These are phyloP conservation scores for Botrytis hyacinthi DNA, from an alignment of 2,329 filamentous ascomycete genomes.

Conservation along the genomic window DNA sequence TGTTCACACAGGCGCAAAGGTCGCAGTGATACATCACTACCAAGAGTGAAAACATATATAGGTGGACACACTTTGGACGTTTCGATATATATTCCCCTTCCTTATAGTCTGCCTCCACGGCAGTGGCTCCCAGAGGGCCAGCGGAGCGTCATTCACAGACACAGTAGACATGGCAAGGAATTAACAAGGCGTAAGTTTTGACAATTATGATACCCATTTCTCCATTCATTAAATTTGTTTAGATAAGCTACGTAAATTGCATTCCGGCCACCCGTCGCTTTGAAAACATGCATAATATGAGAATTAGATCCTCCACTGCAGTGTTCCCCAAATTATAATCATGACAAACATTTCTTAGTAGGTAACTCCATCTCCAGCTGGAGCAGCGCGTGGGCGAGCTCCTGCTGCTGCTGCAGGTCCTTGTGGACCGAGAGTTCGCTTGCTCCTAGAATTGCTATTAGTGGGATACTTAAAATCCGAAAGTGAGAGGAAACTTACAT, in stretches of 20 bases:
- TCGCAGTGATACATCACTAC: background rate
- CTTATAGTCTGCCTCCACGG: background rate
- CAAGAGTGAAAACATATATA: background rate
- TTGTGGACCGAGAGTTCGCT: conserved; percentile 22
- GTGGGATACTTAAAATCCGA: conserved; percentile 15
- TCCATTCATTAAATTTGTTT: conserved; percentile 9
- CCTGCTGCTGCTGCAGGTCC: conserved; percentile 26
- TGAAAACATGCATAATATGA: background rate
- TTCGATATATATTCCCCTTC: background rate
- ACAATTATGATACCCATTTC: conserved; percentile 30
- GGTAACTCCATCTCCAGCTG: conserved; percentile 28
- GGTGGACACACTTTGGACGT: background rate
- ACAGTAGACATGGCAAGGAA: background rate
- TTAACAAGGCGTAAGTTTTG: conserved; percentile 21
- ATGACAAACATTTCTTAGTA: conserved; percentile 21
- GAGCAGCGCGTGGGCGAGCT: conserved; percentile 31
- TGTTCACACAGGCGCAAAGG: background rate
- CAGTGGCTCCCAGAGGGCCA: background rate
- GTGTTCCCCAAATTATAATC: background rate
- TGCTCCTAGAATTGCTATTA: conserved; percentile 24
- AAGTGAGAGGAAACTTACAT: conserved; percentile 58
- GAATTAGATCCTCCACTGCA: background rate
- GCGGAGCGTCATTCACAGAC: background rate
- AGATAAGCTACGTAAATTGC: conserved; percentile 6
- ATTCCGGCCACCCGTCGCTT: background rate